A percentile compares a stretch with the other conserved stretches of the same genome.
Evolutionary conservation across 2,329 filamentous ascomycete species (phyloP).

Genomic region (Leptoxyphium fumago): DNA sequence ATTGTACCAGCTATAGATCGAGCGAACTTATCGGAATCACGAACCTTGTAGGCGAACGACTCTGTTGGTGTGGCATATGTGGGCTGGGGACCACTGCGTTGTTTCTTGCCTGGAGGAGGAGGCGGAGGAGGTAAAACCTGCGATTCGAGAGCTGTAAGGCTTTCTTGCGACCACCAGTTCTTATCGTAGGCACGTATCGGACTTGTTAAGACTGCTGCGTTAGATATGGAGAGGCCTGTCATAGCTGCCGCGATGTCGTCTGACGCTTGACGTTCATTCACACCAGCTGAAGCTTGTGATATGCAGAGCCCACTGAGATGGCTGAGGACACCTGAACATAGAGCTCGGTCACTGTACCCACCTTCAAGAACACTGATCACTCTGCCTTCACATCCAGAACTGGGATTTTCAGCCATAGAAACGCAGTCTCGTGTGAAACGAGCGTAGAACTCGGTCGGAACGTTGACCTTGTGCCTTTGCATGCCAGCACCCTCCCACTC

Average conservation of each 20-base stretch:
- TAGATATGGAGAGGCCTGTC: slow-evolving; percentile 10
- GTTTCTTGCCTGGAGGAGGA: slow-evolving; percentile 38
- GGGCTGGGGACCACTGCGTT: slow-evolving; percentile 42
- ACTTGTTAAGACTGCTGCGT: background rate
- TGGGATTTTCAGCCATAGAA: slow-evolving; percentile 65
- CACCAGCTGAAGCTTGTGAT: slow-evolving; percentile 1
- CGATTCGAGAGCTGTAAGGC: slow-evolving; percentile 56
- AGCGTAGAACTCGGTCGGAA: slow-evolving; percentile 93
- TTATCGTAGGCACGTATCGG: slow-evolving; percentile 20
- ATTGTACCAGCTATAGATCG: slow-evolving; percentile 46
- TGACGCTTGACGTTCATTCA: background rate
- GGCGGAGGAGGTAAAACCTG: slow-evolving; percentile 38
- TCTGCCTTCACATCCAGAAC: slow-evolving; percentile 61
- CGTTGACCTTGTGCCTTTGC: slow-evolving; percentile 91
- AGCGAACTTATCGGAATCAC: slow-evolving; percentile 50
- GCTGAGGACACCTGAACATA: slow-evolving; percentile 77
- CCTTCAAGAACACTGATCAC: slow-evolving; percentile 91
- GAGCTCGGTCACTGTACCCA: slow-evolving; percentile 83
- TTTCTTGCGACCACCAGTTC: slow-evolving; percentile 32
- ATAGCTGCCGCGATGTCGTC: slow-evolving; percentile 5
- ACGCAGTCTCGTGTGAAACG: slow-evolving; percentile 77
- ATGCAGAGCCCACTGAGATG: slow-evolving; percentile 68
- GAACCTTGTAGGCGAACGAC: slow-evolving; percentile 68
- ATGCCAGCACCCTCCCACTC: slow-evolving; percentile 86
- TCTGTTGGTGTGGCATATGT: slow-evolving; percentile 82